Base-by-base conservation (phyloP, 352 stramenopile species). In the Pythium aristosporum region DNA sequence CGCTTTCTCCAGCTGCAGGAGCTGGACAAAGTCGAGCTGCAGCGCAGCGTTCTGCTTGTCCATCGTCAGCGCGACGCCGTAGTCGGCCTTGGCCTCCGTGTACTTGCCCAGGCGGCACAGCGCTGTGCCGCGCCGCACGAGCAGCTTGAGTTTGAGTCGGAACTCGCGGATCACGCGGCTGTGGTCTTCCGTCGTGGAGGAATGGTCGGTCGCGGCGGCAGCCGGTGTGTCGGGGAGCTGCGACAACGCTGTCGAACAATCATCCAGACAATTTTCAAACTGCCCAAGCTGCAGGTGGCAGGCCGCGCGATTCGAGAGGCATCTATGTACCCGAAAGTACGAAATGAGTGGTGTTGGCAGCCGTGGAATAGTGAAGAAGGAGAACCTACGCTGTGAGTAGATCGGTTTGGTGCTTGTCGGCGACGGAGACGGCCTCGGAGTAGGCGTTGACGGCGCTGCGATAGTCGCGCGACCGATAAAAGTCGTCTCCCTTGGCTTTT, bases 401-500 rank as follows among this genome's bases (percentile, higher is more conserved):
- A 16, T 84, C 78, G 6, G 48, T 80, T 20, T 85, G 69, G 42
- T 79, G 52, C 3, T 64, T 65, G 0, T 68, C 2, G 6, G 63
- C 69, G 11, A 79, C 61, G 5, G 65, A 65, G 48, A 92, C 67
- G 25, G 83, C 77, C 49, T 94, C 85, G 12, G 65, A 69, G 61
- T 92, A 94, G 2, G 81, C 85, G 50, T 90, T 92, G 9, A 73
- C 70, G 9, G 85, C 85, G 62, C 85, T 89, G 0, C 69, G 70
- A 49, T 79, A 91, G 60, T 94, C 85, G 11, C 69, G 82, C 2
- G 77, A 76, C 34, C 79, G 80, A 41, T 88, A 92, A 60, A 92
- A 94, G 43, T 92, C 85, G 66, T 92, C 85, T n/a, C 74, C 85
- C 64, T 92, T 92, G 1, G 85, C 85, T 49, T 94, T 94, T n/a